Base-by-base conservation (phyloP, 2,329 filamentous ascomycete species). In the Pyrenochaeta sp. region DNA sequence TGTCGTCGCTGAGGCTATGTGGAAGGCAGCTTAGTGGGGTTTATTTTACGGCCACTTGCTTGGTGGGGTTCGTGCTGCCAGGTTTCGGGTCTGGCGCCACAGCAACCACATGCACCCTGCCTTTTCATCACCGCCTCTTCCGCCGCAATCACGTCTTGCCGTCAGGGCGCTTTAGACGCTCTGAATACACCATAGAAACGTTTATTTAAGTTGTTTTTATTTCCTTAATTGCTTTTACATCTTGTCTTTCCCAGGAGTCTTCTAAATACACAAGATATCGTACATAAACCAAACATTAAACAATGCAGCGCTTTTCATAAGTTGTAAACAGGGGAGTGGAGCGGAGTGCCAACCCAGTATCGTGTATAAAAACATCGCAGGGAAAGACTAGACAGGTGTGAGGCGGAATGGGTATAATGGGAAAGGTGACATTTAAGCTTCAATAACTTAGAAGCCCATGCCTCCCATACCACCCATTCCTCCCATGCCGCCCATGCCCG, bases 371-470 rank as follows among this genome's bases (percentile, higher is more conserved):
- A 60, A 60, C 54, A 60, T 55, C 53, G 60, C 60, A 55, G 59
- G 57, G 59, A 55, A 55, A 63, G 62, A 53, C 49, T 54, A 41
- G 55, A 61, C 35, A 48, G 59, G 53, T 60, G 56, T 63, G 61
- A 63, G 58, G n/a, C n/a, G n/a, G n/a, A n/a, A n/a, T 58, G 61
- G 62, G 57, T 65, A 67, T 67, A 68, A 53, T 54, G 48, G 53
- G 53, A 51, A 65, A 46, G 49, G 37, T 53, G 57, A 55, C 51
- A 46, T 46, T 54, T 29, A 32, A 38, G 35, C 38, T 51, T 48
- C 48, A 31, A 5, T 23, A 47, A 40, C 61, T 78, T 81, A 82
- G 76, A 82, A 82, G 35, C 64, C 63, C 86, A 89, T 89, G 58
- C 83, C 84, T 52, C 83, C 85, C 63, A 67, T 65, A 24, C 58